A percentile compares a stretch with the other conserved stretches of the same genome.
Evolutionary conservation across 257 asterid species (phyloP).

Genomic region (Nicotiana tomentosiformis): DNA sequence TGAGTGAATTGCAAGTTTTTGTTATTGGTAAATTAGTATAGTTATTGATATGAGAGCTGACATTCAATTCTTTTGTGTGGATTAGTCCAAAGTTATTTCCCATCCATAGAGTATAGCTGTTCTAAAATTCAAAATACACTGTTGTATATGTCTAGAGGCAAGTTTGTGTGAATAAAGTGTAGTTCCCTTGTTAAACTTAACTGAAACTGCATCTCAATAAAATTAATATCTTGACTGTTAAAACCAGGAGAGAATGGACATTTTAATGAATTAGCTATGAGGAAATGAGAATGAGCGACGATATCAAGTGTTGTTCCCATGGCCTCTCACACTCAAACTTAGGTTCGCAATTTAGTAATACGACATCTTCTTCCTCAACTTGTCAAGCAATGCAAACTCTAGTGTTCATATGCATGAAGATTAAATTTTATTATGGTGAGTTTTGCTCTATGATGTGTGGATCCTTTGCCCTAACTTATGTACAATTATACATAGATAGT

Average conservation of each 20-base stretch:
- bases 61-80: neutral
- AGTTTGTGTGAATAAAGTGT: neutral
- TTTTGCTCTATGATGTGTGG: neutral
- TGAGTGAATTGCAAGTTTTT: neutral
- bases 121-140: neutral
- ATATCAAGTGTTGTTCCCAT: slow-evolving; percentile 22
- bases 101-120: neutral
- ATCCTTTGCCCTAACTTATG: neutral
- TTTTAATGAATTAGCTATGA: neutral
- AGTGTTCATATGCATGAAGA: slow-evolving; percentile 25
- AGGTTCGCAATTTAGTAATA: slow-evolving; percentile 20
- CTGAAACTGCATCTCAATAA: neutral
- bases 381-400: slow-evolving; percentile 21
- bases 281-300: slow-evolving; percentile 38
- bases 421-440: slow-evolving; percentile 12
- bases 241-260: neutral
- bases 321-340: slow-evolving; percentile 22
- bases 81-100: neutral
- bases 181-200: neutral
- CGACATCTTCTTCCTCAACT: slow-evolving; percentile 8
- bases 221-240: neutral
- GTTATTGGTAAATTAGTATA: neutral
- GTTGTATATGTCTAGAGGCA: neutral
- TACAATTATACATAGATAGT: neutral
- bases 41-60: neutral